Evolutionary conservation across 768 basidiomycete species (phyloP).

Genomic region (Mycena filopes): DNA sequence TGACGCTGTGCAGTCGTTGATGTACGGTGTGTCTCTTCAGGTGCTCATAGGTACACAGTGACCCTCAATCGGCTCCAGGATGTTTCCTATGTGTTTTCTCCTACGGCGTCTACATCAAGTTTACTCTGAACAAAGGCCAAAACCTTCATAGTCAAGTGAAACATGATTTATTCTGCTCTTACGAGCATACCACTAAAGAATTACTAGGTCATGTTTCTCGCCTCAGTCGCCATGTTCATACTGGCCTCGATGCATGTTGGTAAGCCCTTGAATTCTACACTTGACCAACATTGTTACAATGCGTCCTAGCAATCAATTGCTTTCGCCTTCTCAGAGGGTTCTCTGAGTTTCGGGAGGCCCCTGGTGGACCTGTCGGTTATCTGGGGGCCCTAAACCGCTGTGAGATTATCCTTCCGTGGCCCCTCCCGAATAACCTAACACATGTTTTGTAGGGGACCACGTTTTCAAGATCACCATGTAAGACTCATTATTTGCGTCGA

Average conservation of each 20-base stretch:
- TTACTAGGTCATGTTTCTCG: conserved; percentile 32
- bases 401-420: neutral
- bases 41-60: too few relatives aligned
- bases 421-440: neutral
- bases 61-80: too few relatives aligned
- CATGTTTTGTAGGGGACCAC: conserved; percentile 27
- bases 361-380: conserved; percentile 32
- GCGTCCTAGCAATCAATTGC: conserved; percentile 31
- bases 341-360: conserved; percentile 7
- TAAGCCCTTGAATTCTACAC: neutral
- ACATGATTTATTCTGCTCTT: neutral
- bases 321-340: conserved; percentile 30
- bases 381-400: conserved; percentile 27
- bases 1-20: conserved; percentile 9
- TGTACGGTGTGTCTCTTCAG: conserved; percentile 12
- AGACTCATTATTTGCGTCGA: neutral
- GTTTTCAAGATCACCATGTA: conserved; percentile 33
- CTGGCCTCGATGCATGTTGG: conserved; percentile 32
- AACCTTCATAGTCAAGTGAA: conserved; percentile 25
- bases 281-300: too few relatives aligned
- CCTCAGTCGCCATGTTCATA: conserved; percentile 34
- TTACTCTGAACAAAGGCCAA: neutral
- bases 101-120: conserved; percentile 24
- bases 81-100: conserved; percentile 27
- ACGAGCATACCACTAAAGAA: neutral